A percentile compares a stretch with the other conserved stretches of the same genome.
These are phyloP conservation scores for Sporisorium scitamineum DNA, from an alignment of 1,284 basidiomycete species.

Conservation along the genomic window DNA sequence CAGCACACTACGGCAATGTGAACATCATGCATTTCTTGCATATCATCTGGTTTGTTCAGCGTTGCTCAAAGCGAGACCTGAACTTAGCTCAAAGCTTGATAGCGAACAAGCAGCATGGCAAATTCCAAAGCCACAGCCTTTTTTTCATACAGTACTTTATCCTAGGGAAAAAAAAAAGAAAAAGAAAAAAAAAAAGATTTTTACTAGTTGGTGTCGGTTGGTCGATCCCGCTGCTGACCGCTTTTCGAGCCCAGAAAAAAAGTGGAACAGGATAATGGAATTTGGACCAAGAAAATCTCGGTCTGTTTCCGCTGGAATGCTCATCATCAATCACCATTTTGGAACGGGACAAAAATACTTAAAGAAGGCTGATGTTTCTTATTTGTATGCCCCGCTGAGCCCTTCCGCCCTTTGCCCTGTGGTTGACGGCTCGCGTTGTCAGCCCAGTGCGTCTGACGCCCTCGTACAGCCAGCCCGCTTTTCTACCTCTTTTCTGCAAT, in stretches of 20 bases:
- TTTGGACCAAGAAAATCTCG: background rate
- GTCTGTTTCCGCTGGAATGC: background rate
- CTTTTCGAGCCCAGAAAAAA: background rate
- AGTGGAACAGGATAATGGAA: background rate
- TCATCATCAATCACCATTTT: no score
- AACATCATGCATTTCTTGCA: background rate
- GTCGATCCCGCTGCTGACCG: slow-evolving; percentile 6
- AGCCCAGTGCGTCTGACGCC: slow-evolving; percentile 14
- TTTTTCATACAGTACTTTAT: no score
- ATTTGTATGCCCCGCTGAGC: no score
- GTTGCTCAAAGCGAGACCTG: background rate
- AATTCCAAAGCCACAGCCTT: no score
- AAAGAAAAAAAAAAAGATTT: no score
- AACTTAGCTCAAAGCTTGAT: no score
- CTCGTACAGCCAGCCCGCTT: background rate
- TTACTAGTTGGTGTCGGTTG: background rate
- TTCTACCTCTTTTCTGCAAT: background rate
- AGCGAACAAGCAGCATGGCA: no score
- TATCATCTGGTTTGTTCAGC: background rate
- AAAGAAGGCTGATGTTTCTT: background rate
- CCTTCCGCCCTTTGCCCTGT: no score
- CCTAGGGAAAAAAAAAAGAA: no score
- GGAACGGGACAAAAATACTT: no score
- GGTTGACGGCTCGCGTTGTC: no score
- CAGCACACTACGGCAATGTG: background rate